Evolutionary conservation across 441 rosid species (phyloP), one percentile per base, ranked within the genome.

Genomic region (Kokia cookei): DNA sequence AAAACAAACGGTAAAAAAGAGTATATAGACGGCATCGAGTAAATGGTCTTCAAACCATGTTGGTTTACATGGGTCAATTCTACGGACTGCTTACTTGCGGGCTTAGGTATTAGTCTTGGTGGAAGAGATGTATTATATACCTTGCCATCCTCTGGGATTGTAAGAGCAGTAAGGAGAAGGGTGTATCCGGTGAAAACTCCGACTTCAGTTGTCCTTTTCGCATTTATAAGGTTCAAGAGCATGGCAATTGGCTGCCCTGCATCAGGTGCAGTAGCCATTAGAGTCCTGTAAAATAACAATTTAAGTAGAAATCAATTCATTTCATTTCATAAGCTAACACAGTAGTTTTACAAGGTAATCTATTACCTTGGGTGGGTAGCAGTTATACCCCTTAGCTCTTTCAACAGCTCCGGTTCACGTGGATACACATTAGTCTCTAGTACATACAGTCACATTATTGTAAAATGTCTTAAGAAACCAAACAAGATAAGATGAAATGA

Each of bases 141-240:
- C 74, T 79, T 69, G 71, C 85, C 86, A 53, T 85, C 85, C 0
- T 80, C 73, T 2, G 86, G 85, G 70, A 83, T 76, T 19, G 79
- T 14, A 61, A 82, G 83, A 64, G 84, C 84, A 2, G 87, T 84
- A 65, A 79, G 79, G 60, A 86, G 85, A 61, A 84, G 83, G 69
- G 89, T 82, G 77, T 85, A 85, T 27, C 88, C 85, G 0, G 85
- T 85, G 69, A 73, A 85, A 32, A 85, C 85, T 9, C 86, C 84
- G 47, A 85, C 15, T 75, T 85, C 84, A 11, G 81, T 85, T 0
- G 82, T 82, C 72, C 13, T 80, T 60, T 78, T 84, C 0, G 83
- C 82, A 61, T 82, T 60, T 22, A 59, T 13, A 45, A 86, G 68
- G 70, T 77, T 77, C 79, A 86, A 67, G 11, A 84, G 81, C 75